Evolutionary conservation across 1,284 basidiomycete genomes (phyloP), one percentile per base, ranked within the genome.

Genomic region (Leccinum angustisporum): DNA sequence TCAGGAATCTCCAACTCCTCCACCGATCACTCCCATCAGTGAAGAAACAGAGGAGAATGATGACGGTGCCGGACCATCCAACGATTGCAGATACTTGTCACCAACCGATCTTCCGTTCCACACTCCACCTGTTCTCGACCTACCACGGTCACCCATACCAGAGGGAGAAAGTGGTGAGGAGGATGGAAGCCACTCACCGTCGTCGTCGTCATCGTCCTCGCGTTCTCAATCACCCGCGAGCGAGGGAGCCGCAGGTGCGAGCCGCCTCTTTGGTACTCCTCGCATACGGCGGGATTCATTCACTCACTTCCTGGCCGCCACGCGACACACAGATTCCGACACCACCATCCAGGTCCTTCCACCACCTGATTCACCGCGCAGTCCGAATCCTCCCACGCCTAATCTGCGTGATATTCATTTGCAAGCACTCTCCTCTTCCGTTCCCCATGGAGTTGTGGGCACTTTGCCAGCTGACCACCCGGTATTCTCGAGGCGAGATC

Each of bases 351-450:
- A 87, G 72, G 83, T 89, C 66, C 89, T 88, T 76, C 85, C 85
- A 52, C 87, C 86, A 63, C 89, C 89, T 67, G 90, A 91, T 72
- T 90, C 89, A 21, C 90, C 90, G 2, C 76, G 81, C 75, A 84
- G 82, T 65, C 85, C 85, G 38, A 88, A 92, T 71, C 89, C 90
- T 21, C 89, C 90, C 57, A 92, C 91, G 25, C 91, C 91, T 62
- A 85, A 89, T 71, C 78, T 84, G 62, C 84, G 85, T 69, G 91
- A 93, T 72, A 93, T 93, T 66, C 89, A 86, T 76, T 78, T 91
- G 67, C 88, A 86, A 78, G 83, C 89, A 56, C 78, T 84, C 75
- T 60, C 71, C 9, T 71, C 80, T 71, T 65, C 78, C 74, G 63
- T 68, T 75, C 54, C 70, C 64, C 51, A 76, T 73, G 67, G 65